phyloP scores from a whole-genome alignment of 2,329 filamentous ascomycete species.

The Pleurostoma richardsiae region DNA sequence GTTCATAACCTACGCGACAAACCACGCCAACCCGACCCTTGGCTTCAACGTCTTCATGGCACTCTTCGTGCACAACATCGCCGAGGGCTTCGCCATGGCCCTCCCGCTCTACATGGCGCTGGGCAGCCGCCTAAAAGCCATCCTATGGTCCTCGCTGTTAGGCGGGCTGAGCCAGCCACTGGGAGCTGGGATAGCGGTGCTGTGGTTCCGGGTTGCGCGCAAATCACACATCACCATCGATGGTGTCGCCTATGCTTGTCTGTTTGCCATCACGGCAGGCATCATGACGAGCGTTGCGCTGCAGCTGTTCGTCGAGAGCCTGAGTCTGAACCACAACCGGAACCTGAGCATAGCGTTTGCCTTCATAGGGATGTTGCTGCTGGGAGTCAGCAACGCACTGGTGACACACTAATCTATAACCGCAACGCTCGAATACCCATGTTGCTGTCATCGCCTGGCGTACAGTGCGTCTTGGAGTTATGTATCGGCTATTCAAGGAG shows the following conservation, averaged over 20 bases:
- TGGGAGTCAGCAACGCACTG: slow-evolving; percentile 80
- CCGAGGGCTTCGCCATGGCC: slow-evolving; percentile 92
- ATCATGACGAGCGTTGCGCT: slow-evolving; percentile 95
- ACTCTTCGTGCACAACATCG: slow-evolving; percentile 96
- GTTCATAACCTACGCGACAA: slow-evolving; percentile 91
- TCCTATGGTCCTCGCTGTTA: slow-evolving; percentile 76
- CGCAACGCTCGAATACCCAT: no score
- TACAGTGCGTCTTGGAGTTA: no score
- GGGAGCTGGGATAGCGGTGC: slow-evolving; percentile 75
- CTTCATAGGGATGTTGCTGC: slow-evolving; percentile 79
- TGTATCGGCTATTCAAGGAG: no score
- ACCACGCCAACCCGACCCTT: slow-evolving; percentile 85
- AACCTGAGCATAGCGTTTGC: slow-evolving; percentile 74
- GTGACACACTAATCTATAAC: slow-evolving; percentile 43
- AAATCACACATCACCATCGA: slow-evolving; percentile 43
- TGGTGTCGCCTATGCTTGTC: slow-evolving; percentile 63
- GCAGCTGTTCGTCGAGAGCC: slow-evolving; percentile 80
- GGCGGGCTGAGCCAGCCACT: slow-evolving; percentile 85
- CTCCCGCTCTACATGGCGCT: slow-evolving; percentile 90
- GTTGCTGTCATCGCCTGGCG: slow-evolving; percentile 3
- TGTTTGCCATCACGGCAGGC: slow-evolving; percentile 86
- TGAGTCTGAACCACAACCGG: slow-evolving; percentile 76
- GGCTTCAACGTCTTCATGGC: slow-evolving; percentile 93
- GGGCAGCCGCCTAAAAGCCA: slow-evolving; percentile 72
- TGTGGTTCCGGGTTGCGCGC: slow-evolving; percentile 75